These are phyloP conservation scores for Agapanthus africanus DNA, from an alignment of 106 monocot species.

Conservation along the genomic window DNA sequence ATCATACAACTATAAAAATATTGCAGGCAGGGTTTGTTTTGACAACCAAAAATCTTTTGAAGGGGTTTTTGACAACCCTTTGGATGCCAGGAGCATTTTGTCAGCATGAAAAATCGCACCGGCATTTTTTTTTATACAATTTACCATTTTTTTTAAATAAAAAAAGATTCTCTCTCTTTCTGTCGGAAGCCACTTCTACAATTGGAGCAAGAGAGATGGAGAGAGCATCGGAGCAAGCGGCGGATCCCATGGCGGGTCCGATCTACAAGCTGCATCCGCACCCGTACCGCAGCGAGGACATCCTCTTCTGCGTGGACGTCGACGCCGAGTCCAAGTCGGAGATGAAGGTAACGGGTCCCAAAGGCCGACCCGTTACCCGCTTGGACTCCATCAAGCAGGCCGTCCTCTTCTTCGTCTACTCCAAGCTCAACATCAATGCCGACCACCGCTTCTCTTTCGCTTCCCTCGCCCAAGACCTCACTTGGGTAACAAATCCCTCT, in stretches of 20 bases:
- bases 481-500: too few species aligned
- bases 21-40: too few species aligned
- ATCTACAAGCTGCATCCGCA: conserved; percentile 42
- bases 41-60: too few species aligned
- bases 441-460: conserved; percentile 87
- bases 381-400: conserved; percentile 70
- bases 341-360: conserved; percentile 47
- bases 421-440: conserved; percentile 68
- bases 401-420: conserved; percentile 60
- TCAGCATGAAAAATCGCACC: too few species aligned
- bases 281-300: conserved; percentile 58
- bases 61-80: too few species aligned
- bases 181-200: too few species aligned
- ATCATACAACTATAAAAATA: too few species aligned
- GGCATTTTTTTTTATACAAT: too few species aligned
- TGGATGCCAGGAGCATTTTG: too few species aligned
- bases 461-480: conserved; percentile 38
- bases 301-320: conserved; percentile 86
- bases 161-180: too few species aligned
- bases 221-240: not conserved
- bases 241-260: not conserved
- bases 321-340: conserved; percentile 60
- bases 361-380: conserved; percentile 47
- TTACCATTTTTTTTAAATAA: too few species aligned
- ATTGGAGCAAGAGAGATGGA: too few species aligned